Evolutionary conservation across 1,284 basidiomycete genomes (phyloP), one percentile per base, ranked within the genome.

Genomic region (Somion occarium): DNA sequence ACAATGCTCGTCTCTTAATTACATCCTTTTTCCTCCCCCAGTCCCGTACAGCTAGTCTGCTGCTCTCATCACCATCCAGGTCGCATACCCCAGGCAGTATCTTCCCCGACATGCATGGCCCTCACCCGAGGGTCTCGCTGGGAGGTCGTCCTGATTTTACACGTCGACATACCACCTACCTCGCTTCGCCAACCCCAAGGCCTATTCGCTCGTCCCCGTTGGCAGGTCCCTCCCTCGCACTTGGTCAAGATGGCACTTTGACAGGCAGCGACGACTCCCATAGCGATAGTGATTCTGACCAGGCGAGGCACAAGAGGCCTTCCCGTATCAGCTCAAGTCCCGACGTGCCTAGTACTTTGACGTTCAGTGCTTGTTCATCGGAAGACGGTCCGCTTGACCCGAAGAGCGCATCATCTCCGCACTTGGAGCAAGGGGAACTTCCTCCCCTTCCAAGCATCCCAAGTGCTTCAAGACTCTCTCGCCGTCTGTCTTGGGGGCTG

Each of bases 121-220:
- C 51, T 13, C 30, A 3, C 39, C 22, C 27, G 2, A 50, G 53
- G 9, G 43, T 52, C 54, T 2, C 26, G 49, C 46, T 20, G 49
- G 27, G 20, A 46, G 18, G 41, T 11, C 50, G 50, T 15, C 48
- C 53, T 15, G 18, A 23, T 4, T 30, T 42, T n/a, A 34, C 50
- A 1, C 58, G 61, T 13, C 52, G 60, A 5, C 58, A 57, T 41
- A 59, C 57, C 24, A 53, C 56, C 5, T 51, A 53, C 37, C 43
- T 55, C 26, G 42, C 41, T 23, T 27, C 59, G 3, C 46, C 59
- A 4, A 38, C 55, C 19, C 50, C 56, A 3, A 59, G 63, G 11
- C 63, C 62, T 2, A 51, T 59, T 7, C 61, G 63, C 38, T 64
- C 63, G 3, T 66, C 64, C 18, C 64, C 64, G 0, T 60, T 66